Base-by-base conservation (phyloP, 805 yeast genomes). In the Candida palmyrensis region DNA sequence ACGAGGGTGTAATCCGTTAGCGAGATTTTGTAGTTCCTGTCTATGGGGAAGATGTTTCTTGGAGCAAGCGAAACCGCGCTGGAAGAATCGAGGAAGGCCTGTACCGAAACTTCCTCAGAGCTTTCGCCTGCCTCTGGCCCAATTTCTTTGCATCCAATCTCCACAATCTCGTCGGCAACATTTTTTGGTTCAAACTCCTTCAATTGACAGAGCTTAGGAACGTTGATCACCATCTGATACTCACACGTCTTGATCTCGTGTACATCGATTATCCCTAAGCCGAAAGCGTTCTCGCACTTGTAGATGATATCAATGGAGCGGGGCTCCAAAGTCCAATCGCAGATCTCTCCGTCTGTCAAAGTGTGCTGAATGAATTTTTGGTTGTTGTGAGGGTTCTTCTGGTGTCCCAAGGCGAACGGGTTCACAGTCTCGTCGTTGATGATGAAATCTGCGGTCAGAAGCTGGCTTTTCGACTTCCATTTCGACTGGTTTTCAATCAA, bases 221-320 rank as follows among this genome's bases (percentile, higher is more conserved):
- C 63, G 29, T 64, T 65, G 3, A 80, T 54, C 18, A 59, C 59
- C 53, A 77, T 64, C 41, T 64, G 64, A 47, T 80, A 80, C 28
- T 68, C 69, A 49, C 88, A 80, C 1, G 80, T 74, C 35, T 63
- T 66, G 20, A 65, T 54, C 50, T 80, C 88, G 30, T 56, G 56
- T 3, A 76, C 63, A 47, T 68, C 68, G 7, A 57, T 35, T n/a
- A 63, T 52, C 20, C 37, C 40, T 2, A 52, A 35, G 9, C n/a
- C 16, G 9, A 29, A 37, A 18, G 29, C 33, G 7, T 40, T 33
- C 37, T 71, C 72, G 51, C 90, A 82, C 22, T 64, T 59, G 48
- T 74, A 80, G 31, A 68, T 69, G 4, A 82, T 56, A 36, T 79
- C 82, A 3, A 74, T 59, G 3, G 62, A 48, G 33, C 90, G 65